These are phyloP conservation scores for Alternaria longipes DNA, from an alignment of 2,329 filamentous ascomycete species.

Conservation along the genomic window DNA sequence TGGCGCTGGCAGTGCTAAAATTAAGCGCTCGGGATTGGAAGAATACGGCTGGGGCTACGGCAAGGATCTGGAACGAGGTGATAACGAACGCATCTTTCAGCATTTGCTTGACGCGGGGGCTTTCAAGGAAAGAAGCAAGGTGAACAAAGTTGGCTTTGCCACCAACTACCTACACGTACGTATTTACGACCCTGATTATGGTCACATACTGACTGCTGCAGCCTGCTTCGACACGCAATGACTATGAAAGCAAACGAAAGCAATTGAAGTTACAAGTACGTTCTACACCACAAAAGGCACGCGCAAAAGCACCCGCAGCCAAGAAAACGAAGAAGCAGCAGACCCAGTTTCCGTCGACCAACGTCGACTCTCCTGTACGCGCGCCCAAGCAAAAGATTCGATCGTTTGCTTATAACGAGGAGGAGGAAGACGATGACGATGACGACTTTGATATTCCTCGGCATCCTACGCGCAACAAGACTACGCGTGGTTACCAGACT, in stretches of 20 bases:
- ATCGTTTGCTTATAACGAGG: constrained; percentile 37
- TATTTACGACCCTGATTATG: constrained; percentile 9
- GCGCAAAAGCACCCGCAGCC: constrained; percentile 30
- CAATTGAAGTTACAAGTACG: constrained; percentile 64
- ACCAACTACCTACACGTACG: constrained; percentile 76
- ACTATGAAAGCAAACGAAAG: constrained; percentile 52
- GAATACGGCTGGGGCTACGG: constrained; percentile 71
- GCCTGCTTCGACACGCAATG: constrained; percentile 56
- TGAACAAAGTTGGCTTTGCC: constrained; percentile 73
- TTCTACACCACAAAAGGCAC: constrained; percentile 55
- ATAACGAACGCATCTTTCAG: constrained; percentile 86
- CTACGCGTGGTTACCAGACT: constrained; percentile 47
- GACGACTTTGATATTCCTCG: constrained; percentile 36
- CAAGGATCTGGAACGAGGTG: constrained; percentile 73
- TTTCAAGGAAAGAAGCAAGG: constrained; percentile 73
- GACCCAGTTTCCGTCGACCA: constrained; percentile 68
- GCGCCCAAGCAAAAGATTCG: constrained; percentile 51
- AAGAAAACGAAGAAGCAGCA: constrained; percentile 45
- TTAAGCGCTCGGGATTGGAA: constrained; percentile 62
- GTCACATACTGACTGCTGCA: constrained; percentile 33
- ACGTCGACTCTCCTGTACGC: constrained; percentile 71
- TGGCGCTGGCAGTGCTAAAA: constrained; percentile 71
- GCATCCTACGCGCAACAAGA: constrained; percentile 28
- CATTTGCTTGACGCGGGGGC: constrained; percentile 77
- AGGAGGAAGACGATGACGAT: constrained; percentile 35